phyloP scores from a whole-genome alignment of 768 basidiomycete genomes.

The Termitomyces sp. region DNA sequence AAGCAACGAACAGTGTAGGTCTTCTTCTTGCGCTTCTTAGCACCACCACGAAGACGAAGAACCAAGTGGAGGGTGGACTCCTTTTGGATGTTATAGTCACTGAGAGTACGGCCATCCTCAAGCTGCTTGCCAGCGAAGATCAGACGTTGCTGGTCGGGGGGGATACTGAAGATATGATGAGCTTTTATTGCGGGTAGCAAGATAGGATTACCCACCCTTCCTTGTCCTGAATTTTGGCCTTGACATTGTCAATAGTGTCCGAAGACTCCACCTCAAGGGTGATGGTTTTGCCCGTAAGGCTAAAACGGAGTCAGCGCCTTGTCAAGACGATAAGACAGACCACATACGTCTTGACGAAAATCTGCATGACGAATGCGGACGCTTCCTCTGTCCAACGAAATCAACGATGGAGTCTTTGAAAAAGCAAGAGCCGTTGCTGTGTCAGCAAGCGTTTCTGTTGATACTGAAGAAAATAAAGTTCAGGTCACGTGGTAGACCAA shows the following conservation, averaged over 20 bases:
- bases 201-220: constrained; percentile 62
- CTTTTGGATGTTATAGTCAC: constrained; percentile 98
- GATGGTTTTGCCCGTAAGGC: constrained; percentile 98
- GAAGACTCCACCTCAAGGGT: constrained; percentile 97
- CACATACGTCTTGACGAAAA: constrained; percentile 94
- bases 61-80: constrained; percentile 98
- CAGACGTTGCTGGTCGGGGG: constrained; percentile 93
- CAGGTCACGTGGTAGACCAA: constrained; percentile 3
- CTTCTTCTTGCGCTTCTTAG: constrained; percentile 99
- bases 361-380: constrained; percentile 83
- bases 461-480: constrained; percentile 13
- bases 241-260: constrained; percentile 97
- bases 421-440: constrained; percentile 57
- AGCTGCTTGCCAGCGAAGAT: constrained; percentile 99
- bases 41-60: constrained; percentile 97
- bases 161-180: constrained; percentile 45
- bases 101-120: constrained; percentile 95
- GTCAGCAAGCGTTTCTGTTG: constrained; percentile 14
- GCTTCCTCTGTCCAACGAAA: constrained; percentile 87
- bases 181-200: background rate
- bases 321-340: background rate
- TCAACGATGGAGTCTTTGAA: constrained; percentile 91
- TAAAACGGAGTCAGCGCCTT: constrained; percentile 20
- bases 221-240: constrained; percentile 96
- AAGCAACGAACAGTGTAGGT: constrained; percentile 78